phyloP scores from a whole-genome alignment of 805 yeast species.

The Ogataea neopini region DNA sequence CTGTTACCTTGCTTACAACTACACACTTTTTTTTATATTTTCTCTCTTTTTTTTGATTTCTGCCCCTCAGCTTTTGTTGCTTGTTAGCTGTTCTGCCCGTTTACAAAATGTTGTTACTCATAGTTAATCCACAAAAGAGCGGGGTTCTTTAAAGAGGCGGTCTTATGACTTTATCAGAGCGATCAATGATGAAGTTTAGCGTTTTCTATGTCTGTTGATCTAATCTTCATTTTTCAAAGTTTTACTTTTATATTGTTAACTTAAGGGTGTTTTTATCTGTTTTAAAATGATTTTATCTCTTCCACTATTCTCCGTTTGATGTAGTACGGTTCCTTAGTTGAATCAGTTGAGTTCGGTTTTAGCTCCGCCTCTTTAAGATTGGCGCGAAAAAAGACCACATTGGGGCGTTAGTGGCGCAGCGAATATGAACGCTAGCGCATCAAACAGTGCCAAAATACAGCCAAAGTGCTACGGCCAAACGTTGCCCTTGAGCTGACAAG shows the following conservation, averaged over 20 bases:
- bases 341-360: neutral
- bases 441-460: too few species aligned
- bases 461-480: too few species aligned
- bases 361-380: neutral
- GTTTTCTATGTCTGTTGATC: constrained; percentile 8
- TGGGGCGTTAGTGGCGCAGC: neutral
- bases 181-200: constrained; percentile 6
- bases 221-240: constrained; percentile 6
- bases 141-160: constrained; percentile 1
- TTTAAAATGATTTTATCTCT: constrained; percentile 11
- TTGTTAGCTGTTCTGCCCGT: constrained; percentile 6
- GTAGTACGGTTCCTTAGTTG: neutral
- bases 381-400: neutral
- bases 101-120: constrained; percentile 6
- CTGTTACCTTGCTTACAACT: constrained; percentile 1
- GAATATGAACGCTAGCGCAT: too few species aligned
- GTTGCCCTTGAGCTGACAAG: too few species aligned
- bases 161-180: constrained; percentile 6
- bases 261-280: constrained; percentile 19
- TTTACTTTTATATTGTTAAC: constrained; percentile 11
- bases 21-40: neutral
- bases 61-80: constrained; percentile 2
- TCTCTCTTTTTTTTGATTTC: neutral
- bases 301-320: neutral
- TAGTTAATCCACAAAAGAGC: constrained; percentile 5